Evolutionary conservation across 2,329 filamentous ascomycete genomes (phyloP), one percentile per base, ranked within the genome.

Genomic region (Alternaria sp.): DNA sequence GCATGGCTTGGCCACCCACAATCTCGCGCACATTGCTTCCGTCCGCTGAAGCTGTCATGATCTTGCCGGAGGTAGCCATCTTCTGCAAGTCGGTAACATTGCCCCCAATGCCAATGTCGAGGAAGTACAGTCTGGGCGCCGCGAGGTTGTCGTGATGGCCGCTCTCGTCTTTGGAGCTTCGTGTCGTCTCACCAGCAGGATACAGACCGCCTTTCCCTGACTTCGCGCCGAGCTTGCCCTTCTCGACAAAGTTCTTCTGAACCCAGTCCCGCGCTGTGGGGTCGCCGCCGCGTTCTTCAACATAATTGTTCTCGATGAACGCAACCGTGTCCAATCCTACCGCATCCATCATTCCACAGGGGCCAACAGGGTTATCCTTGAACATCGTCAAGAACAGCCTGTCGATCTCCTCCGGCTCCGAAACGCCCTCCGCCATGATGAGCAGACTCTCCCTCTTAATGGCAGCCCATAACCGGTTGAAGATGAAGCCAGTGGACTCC

Each of bases 381-480:
- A 70, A 77, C 71, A 85, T 83, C 57, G 83, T 78, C 12, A 59
- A 67, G 80, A 83, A 87, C 6, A 87, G 69, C 1, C 67, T 67
- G 61, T 88, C 86, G 25, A 87, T 82, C 53, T 86, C 82, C n/a
- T 81, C 74, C 0, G 86, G 84, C 0, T 76, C 78, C 0, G 81
- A 80, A 0, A 87, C 84, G 0, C 80, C 85, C 53, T 87, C 85
- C 0, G 82, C 78, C 3, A 88, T 65, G 10, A 87, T 84, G 0
- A 73, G 81, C 55, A 88, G 63, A 0, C 76, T 73, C 66, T 88
- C 86, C 3, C 86, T 79, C 71, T 88, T 87, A 15, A 88, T 79
- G 0, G 86, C 86, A 0, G 86, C 86, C 85, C 86, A 88, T 0
- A 88, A 72, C 0, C 86, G 82, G 57, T 88, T 87, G 68, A 86